phyloP scores from a whole-genome alignment of 2,329 filamentous ascomycete genomes.

The Epichloe festucae region DNA sequence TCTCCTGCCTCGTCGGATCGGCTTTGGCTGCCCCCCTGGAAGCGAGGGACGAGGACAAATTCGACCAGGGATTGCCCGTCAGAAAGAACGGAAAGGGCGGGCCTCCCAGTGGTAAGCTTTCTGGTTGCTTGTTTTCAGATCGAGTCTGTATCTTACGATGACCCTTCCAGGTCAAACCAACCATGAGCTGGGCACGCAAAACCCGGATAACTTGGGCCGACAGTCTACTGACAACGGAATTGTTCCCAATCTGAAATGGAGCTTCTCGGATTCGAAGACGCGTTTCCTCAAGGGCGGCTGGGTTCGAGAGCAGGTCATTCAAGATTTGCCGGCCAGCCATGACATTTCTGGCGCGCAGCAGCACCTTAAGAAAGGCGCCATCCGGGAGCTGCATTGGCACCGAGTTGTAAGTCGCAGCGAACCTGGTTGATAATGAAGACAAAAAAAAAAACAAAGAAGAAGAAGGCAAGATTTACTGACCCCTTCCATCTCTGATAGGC shows the following conservation, averaged over 20 bases:
- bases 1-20: slow-evolving; percentile 5
- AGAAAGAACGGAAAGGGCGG: slow-evolving; percentile 45
- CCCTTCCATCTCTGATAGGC: slow-evolving; percentile 28
- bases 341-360: slow-evolving; percentile 58
- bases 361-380: slow-evolving; percentile 52
- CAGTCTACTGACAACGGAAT: slow-evolving; percentile 49
- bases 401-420: slow-evolving; percentile 36
- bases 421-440: not conserved
- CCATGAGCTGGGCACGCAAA: slow-evolving; percentile 44
- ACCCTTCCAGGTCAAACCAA: slow-evolving; percentile 46
- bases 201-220: slow-evolving; percentile 49
- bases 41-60: slow-evolving; percentile 18
- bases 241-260: slow-evolving; percentile 57
- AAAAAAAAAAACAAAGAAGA: too few species aligned
- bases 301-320: slow-evolving; percentile 52
- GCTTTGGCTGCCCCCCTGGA: slow-evolving; percentile 11
- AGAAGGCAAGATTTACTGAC: not conserved
- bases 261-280: slow-evolving; percentile 55
- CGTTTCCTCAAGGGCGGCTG: slow-evolving; percentile 50
- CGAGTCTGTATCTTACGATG: slow-evolving; percentile 14
- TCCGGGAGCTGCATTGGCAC: slow-evolving; percentile 57
- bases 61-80: slow-evolving; percentile 41
- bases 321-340: slow-evolving; percentile 51
- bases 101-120: slow-evolving; percentile 38
- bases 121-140: slow-evolving; percentile 29